Base-by-base conservation (phyloP, 495 filamentous ascomycete species). In the Lasiosphaeris hirsuta region DNA sequence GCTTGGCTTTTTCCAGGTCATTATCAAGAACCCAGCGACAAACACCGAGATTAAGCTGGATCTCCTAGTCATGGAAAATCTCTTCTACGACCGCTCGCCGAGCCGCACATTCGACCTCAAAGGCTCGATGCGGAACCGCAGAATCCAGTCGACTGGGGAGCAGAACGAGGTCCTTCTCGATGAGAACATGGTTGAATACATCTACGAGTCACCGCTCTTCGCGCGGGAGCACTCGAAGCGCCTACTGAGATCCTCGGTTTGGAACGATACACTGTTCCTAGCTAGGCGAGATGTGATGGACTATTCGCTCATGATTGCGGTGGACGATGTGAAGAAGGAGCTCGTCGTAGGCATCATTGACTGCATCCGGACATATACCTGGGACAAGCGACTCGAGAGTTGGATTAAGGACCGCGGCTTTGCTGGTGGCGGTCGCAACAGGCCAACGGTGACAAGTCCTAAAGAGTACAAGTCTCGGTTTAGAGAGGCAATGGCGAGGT, bases 111-210 rank as follows among this genome's bases (percentile, higher is more conserved):
- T 97, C 71, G 94, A 99, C 68, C 83, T 99, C 58, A 99, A 99
- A 67, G 94, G 94, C 7, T 95, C 90, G 4, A 97, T 99, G 95
- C 86, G 94, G 19, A 97, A 99, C 72, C 88, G 94, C 63, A 94
- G 94, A 66, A 94, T 96, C 38, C 86, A 97, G 65, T 88, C 87
- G 46, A 99, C 94, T 4, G 94, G 94, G 49, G 91, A 97, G 69
- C 87, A 89, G 60, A 90, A 97, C 62, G 94, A 99, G 69, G 94
- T 99, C 7, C 83, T 99, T 15, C 83, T 97, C 5, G 94, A 99
- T 64, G 94, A 97, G 67, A 99, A 99, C 75, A 96, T 99, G 86
- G 94, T 99, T 9, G 94, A 99, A 66, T 96, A 95, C 66, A 97
- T 99, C 63, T 97, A 96, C 69, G 94, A 97, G 68, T 92, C 90